A percentile compares a stretch with the other conserved stretches of the same genome.
Conservation (phyloP, 1,284 basidiomycete species). For the Fomitopsis betulina region DNA sequence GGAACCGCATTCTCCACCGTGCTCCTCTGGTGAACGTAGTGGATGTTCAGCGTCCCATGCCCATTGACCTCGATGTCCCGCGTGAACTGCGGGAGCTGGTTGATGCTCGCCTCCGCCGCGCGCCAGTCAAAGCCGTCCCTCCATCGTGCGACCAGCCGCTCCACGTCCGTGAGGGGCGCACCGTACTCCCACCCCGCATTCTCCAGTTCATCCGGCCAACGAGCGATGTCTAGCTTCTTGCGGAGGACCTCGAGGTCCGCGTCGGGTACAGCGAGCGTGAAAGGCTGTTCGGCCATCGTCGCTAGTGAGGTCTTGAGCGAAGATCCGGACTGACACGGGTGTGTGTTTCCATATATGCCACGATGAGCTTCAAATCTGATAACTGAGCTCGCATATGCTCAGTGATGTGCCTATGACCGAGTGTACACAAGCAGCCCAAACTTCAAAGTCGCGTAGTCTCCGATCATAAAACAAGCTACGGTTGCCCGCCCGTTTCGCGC, state of each 20-base stretch:
- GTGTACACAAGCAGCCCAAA: too few relatives aligned
- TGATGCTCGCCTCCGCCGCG: constrained; percentile 34
- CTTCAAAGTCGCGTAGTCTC: too few relatives aligned
- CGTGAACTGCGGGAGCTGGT: constrained; percentile 41
- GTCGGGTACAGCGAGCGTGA: constrained; percentile 15
- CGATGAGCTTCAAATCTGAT: too few relatives aligned
- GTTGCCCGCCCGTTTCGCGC: too few relatives aligned
- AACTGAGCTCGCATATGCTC: too few relatives aligned
- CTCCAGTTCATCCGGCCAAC: constrained; percentile 40
- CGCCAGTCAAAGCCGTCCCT: constrained; percentile 40
- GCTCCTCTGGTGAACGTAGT: constrained; percentile 41
- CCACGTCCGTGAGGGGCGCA: constrained; percentile 34
- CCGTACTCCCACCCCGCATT: constrained; percentile 35
- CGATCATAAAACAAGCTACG: too few relatives aligned
- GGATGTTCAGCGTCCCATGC: constrained; percentile 35
- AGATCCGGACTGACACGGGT: too few relatives aligned
- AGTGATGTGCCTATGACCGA: too few relatives aligned
- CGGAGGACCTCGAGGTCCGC: constrained; percentile 13
- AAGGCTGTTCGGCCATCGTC: constrained; percentile 11
- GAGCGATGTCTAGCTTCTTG: constrained; percentile 17
- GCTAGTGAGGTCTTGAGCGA: neutral
- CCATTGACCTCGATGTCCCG: constrained; percentile 33
- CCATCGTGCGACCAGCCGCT: constrained; percentile 36
- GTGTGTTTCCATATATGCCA: too few relatives aligned
- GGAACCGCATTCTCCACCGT: constrained; percentile 34